Evolutionary conservation across 805 yeast genomes (phyloP).

Genomic region (Aciculoconidium aculeatum): DNA sequence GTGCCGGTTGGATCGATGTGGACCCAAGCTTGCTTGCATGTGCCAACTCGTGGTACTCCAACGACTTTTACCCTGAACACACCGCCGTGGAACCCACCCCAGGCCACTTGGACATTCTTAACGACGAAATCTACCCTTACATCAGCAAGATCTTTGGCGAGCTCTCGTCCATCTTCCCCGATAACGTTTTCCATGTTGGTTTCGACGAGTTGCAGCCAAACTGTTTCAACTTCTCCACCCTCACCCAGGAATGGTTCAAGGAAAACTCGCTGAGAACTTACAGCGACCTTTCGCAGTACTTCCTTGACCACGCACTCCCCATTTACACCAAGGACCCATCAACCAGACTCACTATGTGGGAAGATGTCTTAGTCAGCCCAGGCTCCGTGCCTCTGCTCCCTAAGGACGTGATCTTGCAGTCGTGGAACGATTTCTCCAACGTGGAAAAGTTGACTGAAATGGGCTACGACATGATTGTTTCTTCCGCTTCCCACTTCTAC

Average conservation of each 20-base stretch:
- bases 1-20: conserved; percentile 31
- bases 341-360: conserved; percentile 34
- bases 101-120: conserved; percentile 32
- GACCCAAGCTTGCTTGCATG: conserved; percentile 27
- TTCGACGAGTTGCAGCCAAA: conserved; percentile 28
- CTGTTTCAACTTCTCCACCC: conserved; percentile 26
- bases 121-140: conserved; percentile 24
- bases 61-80: conserved; percentile 13
- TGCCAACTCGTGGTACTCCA: conserved; percentile 20
- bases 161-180: conserved; percentile 22
- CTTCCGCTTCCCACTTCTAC: conserved; percentile 26
- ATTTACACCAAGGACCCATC: conserved; percentile 18
- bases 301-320: conserved; percentile 29
- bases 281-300: conserved; percentile 24
- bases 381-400: conserved; percentile 21
- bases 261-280: conserved; percentile 16
- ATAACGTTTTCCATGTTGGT: conserved; percentile 35
- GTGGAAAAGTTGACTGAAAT: conserved; percentile 20
- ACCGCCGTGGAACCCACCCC: conserved; percentile 34
- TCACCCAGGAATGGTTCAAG: conserved; percentile 20
- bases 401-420: conserved; percentile 26
- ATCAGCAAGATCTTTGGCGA: conserved; percentile 28
- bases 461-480: conserved; percentile 35
- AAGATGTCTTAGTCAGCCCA: conserved; percentile 22
- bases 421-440: conserved; percentile 21